These are phyloP conservation scores for Macrophomina pseudophaseolina DNA, from an alignment of 2,329 filamentous ascomycete genomes.

Conservation along the genomic window DNA sequence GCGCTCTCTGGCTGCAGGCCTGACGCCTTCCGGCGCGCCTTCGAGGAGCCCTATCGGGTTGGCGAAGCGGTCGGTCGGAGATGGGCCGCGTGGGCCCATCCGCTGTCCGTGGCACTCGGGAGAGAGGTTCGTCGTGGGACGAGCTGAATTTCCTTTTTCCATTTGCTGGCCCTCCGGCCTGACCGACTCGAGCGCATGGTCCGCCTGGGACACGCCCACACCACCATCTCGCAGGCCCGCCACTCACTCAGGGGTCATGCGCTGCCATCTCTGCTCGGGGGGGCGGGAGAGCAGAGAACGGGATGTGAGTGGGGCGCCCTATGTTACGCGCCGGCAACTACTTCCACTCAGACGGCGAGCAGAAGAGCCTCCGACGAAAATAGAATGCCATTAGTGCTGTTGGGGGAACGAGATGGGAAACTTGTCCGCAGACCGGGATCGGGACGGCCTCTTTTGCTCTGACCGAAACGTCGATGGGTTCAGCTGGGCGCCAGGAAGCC, in stretches of 20 bases:
- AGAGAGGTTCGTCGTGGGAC: background rate
- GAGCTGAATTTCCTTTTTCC: constrained; percentile 16
- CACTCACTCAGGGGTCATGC: constrained; percentile 6
- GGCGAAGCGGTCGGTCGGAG: background rate
- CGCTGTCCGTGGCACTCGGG: background rate
- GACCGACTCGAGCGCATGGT: constrained; percentile 20
- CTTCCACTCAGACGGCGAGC: background rate
- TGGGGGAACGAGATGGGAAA: background rate
- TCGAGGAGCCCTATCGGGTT: background rate
- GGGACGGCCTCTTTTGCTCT: background rate
- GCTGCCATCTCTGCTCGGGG: background rate
- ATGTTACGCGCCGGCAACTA: background rate
- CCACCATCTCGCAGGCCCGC: background rate
- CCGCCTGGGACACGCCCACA: constrained; percentile 1
- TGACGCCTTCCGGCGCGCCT: background rate
- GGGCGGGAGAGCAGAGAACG: background rate
- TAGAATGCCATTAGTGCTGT: background rate
- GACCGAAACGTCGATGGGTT: constrained; percentile 2
- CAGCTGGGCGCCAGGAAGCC: background rate
- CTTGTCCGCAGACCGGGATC: background rate
- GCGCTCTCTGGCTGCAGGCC: background rate
- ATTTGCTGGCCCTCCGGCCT: constrained; percentile 15
- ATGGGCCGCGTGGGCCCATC: background rate
- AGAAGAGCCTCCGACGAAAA: background rate
- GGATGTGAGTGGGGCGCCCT: constrained; percentile 2